phyloP scores from a whole-genome alignment of 2,329 filamentous ascomycete genomes.

The Ceratocystis smalleyi region DNA sequence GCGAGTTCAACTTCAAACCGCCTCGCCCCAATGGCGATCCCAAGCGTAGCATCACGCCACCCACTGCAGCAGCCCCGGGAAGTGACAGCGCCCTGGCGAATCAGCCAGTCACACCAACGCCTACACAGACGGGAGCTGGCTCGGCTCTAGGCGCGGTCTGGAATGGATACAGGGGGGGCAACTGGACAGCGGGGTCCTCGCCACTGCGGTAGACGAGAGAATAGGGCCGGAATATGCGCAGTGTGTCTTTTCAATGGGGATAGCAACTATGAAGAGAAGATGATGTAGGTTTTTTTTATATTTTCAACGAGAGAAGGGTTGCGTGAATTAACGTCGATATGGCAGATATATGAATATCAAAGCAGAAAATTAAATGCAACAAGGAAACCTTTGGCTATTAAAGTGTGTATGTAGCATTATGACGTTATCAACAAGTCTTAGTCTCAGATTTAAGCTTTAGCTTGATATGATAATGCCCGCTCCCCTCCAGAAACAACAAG shows the following conservation, averaged over 20 bases:
- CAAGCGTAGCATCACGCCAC: conserved; percentile 13
- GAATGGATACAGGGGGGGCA: neutral
- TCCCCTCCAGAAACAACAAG: neutral
- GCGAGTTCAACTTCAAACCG: conserved; percentile 36
- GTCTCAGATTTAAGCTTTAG: neutral
- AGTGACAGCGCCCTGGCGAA: neutral
- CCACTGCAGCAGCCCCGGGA: neutral
- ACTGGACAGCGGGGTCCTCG: conserved; percentile 12
- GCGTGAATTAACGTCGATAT: neutral
- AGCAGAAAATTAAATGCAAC: neutral
- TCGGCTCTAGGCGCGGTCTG: neutral
- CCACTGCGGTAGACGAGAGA: conserved; percentile 2
- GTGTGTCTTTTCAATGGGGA: neutral
- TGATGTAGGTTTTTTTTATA: neutral
- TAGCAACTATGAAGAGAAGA: neutral
- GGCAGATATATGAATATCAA: neutral
- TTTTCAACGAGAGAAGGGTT: neutral
- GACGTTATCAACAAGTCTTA: too few species aligned
- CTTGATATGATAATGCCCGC: neutral
- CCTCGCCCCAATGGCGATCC: conserved; percentile 25
- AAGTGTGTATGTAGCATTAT: too few species aligned
- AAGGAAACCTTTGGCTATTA: neutral
- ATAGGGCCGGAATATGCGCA: too few species aligned
- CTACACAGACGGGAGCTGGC: neutral
- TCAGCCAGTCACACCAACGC: conserved; percentile 13